Conservation (phyloP, 1,284 basidiomycete species). For the Mycosarcoma maydis region DNA sequence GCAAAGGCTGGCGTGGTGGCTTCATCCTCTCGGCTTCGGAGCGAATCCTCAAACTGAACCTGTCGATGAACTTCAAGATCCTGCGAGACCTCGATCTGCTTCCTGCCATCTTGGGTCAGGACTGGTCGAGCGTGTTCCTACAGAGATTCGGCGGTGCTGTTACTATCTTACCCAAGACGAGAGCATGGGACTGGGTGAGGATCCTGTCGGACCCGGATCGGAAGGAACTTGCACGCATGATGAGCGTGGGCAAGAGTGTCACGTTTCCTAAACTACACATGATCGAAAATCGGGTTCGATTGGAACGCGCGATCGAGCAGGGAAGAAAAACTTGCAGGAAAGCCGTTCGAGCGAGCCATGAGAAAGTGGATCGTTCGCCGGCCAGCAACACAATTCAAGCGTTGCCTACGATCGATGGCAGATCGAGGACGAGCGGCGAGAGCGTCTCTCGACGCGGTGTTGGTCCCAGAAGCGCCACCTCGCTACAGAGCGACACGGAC, state of each 20-base stretch:
- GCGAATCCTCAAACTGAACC: slow-evolving; percentile 63
- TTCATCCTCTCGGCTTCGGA: slow-evolving; percentile 76
- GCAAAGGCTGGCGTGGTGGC: slow-evolving; percentile 82
- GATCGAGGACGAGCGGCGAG: slow-evolving; percentile 30
- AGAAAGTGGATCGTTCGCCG: slow-evolving; percentile 7
- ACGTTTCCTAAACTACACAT: slow-evolving; percentile 66
- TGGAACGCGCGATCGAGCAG: slow-evolving; percentile 59
- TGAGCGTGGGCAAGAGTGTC: slow-evolving; percentile 54
- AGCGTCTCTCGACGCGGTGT: slow-evolving; percentile 5
- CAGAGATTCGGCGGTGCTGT: slow-evolving; percentile 63
- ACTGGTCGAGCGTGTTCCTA: slow-evolving; percentile 64
- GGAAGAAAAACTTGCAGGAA: slow-evolving; percentile 48
- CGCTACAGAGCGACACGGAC: slow-evolving; percentile 40
- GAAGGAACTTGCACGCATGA: slow-evolving; percentile 58
- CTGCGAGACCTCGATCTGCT: slow-evolving; percentile 63
- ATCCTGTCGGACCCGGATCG: slow-evolving; percentile 62
- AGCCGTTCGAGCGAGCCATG: slow-evolving; percentile 14
- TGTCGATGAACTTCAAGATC: slow-evolving; percentile 65
- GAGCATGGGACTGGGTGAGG: slow-evolving; percentile 61
- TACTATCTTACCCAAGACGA: slow-evolving; percentile 63
- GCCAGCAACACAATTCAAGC: slow-evolving; percentile 2
- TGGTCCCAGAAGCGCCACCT: slow-evolving; percentile 16
- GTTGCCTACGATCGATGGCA: slow-evolving; percentile 18
- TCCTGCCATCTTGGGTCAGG: slow-evolving; percentile 60
- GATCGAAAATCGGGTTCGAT: slow-evolving; percentile 64